phyloP scores from a whole-genome alignment of 2,329 filamentous ascomycete genomes.

The Nemania diffusa region DNA sequence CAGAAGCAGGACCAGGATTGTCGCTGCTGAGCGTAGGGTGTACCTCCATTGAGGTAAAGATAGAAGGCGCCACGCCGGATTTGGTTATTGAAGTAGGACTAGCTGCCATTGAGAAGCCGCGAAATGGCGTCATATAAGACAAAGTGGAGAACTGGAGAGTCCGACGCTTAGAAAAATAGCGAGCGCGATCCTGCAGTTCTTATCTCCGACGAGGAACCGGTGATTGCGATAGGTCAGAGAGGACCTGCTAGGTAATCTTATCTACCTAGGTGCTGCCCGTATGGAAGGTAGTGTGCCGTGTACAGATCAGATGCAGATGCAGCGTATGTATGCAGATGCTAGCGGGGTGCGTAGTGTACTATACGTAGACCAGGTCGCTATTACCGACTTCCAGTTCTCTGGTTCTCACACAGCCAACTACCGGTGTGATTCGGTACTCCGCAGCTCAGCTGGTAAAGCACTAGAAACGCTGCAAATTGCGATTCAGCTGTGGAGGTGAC shows the following conservation, averaged over 20 bases:
- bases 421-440: slow-evolving; percentile 16
- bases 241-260: background rate
- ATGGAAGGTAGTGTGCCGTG: background rate
- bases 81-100: slow-evolving; percentile 39
- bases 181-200: background rate
- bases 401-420: slow-evolving; percentile 18
- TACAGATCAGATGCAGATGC: background rate
- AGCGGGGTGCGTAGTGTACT: slow-evolving; percentile 1
- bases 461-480: background rate
- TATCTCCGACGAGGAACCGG: slow-evolving; percentile 2
- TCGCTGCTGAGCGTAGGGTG: slow-evolving; percentile 39
- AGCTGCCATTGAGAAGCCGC: slow-evolving; percentile 11
- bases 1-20: slow-evolving; percentile 40
- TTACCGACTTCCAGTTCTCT: slow-evolving; percentile 25
- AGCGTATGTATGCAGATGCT: background rate
- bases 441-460: slow-evolving; percentile 21
- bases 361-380: slow-evolving; percentile 3
- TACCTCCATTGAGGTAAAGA: slow-evolving; percentile 37
- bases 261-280: background rate
- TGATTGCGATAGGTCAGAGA: slow-evolving; percentile 2
- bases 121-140: slow-evolving; percentile 16
- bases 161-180: slow-evolving; percentile 4
- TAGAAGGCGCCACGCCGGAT: slow-evolving; percentile 41
- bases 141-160: slow-evolving; percentile 9
- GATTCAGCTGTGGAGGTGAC: slow-evolving; percentile 20